Base-by-base conservation (phyloP, 495 filamentous ascomycete species). In the Jackrogersella minutella region DNA sequence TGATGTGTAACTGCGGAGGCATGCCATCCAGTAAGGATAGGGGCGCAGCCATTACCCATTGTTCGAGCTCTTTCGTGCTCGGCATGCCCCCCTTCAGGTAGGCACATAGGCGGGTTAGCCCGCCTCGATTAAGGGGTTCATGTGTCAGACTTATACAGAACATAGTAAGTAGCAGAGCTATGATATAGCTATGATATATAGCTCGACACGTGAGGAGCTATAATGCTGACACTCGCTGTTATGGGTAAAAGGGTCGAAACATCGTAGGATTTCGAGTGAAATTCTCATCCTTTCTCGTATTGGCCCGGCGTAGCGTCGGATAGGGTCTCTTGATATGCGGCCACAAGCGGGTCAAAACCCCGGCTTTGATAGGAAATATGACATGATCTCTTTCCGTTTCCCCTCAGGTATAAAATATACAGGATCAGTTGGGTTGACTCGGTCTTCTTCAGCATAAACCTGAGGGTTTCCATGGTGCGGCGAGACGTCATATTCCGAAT, bases 331-430 rank as follows among this genome's bases (percentile, higher is more conserved):
- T 71, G n/a, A 52, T 68, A 73, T 74, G 72, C 67, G 70, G 72
- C 72, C 72, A 71, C 50, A 73, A 67, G 72, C 72, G 72, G 72
- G 72, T 72, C 72, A 85, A 66, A 87, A 87, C 16, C 81, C 80
- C 44, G 72, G 75, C 74, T 85, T 86, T 19, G 75, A 74, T 64
- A 83, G 79, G 73, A 87, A 95, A 78, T 89, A 91, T 58, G 69
- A 72, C 76, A 84, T 84, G 66, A 89, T 88, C 10, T 77, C 78
- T 69, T 89, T 85, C 50, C 88, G 89, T 30, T 81, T 82, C 66
- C 85, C 81, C 77, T 87, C 87, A 11, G 93, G 92, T 52, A 97
- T 88, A 55, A 92, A 89, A 80, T 89, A 97, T 19, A 97, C 81
- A 8, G 95, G 95, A 76, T 98, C 92, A 26, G 92, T 80, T 16